phyloP scores from a whole-genome alignment of 2,329 filamentous ascomycete species.

The Neobulgaria alba region DNA sequence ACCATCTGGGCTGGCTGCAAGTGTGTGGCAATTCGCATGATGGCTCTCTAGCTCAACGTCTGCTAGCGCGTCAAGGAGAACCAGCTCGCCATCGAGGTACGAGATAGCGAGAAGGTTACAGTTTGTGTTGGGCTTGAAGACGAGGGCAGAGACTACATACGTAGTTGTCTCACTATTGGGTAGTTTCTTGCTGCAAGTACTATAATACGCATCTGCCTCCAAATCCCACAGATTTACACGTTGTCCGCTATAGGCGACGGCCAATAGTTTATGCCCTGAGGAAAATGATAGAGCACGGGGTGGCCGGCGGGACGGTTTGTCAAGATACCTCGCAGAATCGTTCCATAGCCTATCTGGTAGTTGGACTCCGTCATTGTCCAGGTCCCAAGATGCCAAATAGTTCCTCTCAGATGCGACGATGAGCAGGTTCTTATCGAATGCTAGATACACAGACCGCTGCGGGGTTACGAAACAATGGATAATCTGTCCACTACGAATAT shows the following conservation, averaged over 20 bases:
- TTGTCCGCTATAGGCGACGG: conserved; percentile 27
- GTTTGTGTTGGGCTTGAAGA: conserved; percentile 22
- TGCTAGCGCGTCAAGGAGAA: conserved; percentile 8
- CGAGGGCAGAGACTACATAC: conserved; percentile 25
- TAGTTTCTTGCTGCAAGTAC: conserved; percentile 30
- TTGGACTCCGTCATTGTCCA: conserved; percentile 14
- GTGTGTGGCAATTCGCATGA: conserved; percentile 7
- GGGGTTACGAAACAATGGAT: conserved; percentile 22
- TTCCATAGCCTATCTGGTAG: conserved; percentile 20
- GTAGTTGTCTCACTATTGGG: conserved; percentile 27
- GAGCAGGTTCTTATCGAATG: conserved; percentile 24
- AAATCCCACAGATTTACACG: conserved; percentile 32
- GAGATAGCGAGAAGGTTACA: conserved; percentile 9
- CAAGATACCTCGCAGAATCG: conserved; percentile 9
- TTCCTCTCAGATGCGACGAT: conserved; percentile 25
- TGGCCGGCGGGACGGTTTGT: conserved; percentile 9
- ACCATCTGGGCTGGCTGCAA: conserved; percentile 22
- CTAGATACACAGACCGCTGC: conserved; percentile 20
- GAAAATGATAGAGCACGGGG: conserved; percentile 26
- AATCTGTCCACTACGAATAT: conserved; percentile 19
- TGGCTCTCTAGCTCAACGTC: conserved; percentile 3
- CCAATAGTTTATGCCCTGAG: conserved; percentile 27
- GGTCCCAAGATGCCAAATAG: conserved; percentile 24
- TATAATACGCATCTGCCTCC: conserved; percentile 25
- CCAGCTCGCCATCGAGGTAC: conserved; percentile 16